Evolutionary conservation across 352 stramenopile genomes (phyloP).

Genomic region (Phytophthora melonis): DNA sequence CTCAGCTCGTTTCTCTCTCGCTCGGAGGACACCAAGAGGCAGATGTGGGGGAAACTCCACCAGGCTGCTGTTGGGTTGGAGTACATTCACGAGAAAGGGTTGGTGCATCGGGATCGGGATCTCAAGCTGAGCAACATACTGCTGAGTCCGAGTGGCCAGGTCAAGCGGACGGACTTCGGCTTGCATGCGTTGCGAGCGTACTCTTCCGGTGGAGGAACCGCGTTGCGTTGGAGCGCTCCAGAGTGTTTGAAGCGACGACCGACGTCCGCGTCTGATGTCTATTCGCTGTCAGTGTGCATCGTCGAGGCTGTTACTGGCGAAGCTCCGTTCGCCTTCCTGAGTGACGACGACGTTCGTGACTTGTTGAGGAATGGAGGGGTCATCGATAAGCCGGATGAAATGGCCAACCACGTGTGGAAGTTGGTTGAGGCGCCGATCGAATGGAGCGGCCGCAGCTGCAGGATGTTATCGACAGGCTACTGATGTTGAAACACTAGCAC

Average conservation of each 20-base stretch:
- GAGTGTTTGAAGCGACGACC: background rate
- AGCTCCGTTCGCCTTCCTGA: slow-evolving; percentile 4
- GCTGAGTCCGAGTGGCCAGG: slow-evolving; percentile 14
- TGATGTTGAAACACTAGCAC: background rate
- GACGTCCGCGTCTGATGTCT: slow-evolving; percentile 4
- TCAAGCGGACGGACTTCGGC: slow-evolving; percentile 31
- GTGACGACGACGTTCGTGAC: background rate
- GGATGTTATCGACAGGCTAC: background rate
- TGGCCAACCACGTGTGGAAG: background rate
- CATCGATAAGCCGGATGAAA: background rate
- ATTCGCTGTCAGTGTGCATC: background rate
- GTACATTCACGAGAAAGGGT: slow-evolving; percentile 28
- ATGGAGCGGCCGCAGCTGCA: background rate
- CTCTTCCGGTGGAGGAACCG: background rate
- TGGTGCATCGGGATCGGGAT: slow-evolving; percentile 29
- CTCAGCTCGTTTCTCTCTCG: slow-evolving; percentile 21
- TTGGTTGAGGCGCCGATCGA: background rate
- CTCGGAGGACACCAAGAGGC: slow-evolving; percentile 3
- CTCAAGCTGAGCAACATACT: slow-evolving; percentile 39
- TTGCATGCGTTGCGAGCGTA: slow-evolving; percentile 6
- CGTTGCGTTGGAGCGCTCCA: background rate
- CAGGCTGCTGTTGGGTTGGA: slow-evolving; percentile 49
- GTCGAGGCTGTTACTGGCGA: slow-evolving; percentile 2
- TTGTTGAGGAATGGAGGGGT: background rate
- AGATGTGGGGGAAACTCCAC: slow-evolving; percentile 35